phyloP scores from a whole-genome alignment of 1,284 basidiomycete species.

The Wolfiporia cocos region DNA sequence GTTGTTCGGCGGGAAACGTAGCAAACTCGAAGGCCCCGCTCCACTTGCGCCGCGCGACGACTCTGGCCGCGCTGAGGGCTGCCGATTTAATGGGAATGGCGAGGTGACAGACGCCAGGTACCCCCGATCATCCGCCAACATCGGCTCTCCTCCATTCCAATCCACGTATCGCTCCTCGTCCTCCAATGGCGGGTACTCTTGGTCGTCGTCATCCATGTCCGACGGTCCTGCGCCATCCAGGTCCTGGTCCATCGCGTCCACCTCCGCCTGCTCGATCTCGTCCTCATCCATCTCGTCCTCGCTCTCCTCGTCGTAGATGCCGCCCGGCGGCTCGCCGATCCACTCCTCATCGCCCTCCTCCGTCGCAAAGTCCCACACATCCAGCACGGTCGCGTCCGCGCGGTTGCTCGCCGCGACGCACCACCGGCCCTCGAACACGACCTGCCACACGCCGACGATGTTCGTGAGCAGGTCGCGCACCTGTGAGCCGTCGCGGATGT shows the following conservation, averaged over 20 bases:
- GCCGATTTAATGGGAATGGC: neutral
- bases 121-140: neutral
- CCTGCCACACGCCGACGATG: slow-evolving; percentile 93
- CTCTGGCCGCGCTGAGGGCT: neutral
- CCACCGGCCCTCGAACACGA: slow-evolving; percentile 88
- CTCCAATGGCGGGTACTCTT: slow-evolving; percentile 26
- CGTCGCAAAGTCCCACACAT: slow-evolving; percentile 82
- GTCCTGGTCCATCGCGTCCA: slow-evolving; percentile 68
- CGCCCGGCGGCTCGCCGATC: slow-evolving; percentile 24
- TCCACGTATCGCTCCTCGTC: slow-evolving; percentile 20
- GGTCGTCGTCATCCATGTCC: slow-evolving; percentile 42
- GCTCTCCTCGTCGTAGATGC: slow-evolving; percentile 36
- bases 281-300: slow-evolving; percentile 47
- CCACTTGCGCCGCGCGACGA: slow-evolving; percentile 1
- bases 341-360: slow-evolving; percentile 52
- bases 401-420: slow-evolving; percentile 90
- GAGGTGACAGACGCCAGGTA: neutral
- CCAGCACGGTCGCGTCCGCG: slow-evolving; percentile 70
- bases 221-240: slow-evolving; percentile 37
- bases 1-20: slow-evolving; percentile 27
- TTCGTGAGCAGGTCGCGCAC: slow-evolving; percentile 84
- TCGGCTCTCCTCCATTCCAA: slow-evolving; percentile 11
- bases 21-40: slow-evolving; percentile 16
- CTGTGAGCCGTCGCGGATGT: slow-evolving; percentile 78
- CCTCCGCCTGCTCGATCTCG: slow-evolving; percentile 41